phyloP scores from a whole-genome alignment of 768 basidiomycete species.

The Kwoniella europaea region DNA sequence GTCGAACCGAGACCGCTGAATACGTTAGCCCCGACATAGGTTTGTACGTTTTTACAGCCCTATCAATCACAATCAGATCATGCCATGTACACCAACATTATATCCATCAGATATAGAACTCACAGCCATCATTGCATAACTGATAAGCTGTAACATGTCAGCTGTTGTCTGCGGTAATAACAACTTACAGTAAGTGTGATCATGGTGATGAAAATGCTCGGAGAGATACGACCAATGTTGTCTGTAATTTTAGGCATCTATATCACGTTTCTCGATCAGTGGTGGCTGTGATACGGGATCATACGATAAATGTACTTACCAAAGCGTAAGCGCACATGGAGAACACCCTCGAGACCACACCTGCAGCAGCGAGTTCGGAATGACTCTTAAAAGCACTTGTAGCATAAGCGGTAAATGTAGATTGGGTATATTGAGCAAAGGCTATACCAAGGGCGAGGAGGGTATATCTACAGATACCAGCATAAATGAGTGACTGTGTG shows the following conservation, averaged over 20 bases:
- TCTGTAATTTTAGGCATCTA: slow-evolving; percentile 15
- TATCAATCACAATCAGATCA: not conserved
- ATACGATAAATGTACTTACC: not conserved
- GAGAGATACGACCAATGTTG: slow-evolving; percentile 18
- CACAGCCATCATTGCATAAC: slow-evolving; percentile 21
- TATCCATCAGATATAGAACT: not conserved
- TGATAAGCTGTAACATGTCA: not conserved
- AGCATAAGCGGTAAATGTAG: slow-evolving; percentile 17
- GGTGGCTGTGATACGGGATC: not conserved
- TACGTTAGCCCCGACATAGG: slow-evolving; percentile 17
- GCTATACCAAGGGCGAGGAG: slow-evolving; percentile 5
- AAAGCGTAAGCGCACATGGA: slow-evolving; percentile 15
- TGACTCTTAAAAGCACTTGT: slow-evolving; percentile 21
- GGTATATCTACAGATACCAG: not conserved
- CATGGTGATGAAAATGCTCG: slow-evolving; percentile 1
- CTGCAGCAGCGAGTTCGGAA: slow-evolving; percentile 15
- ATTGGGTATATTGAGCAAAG: slow-evolving; percentile 13
- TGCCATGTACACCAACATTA: not conserved
- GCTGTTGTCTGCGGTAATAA: too few species aligned
- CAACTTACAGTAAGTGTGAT: slow-evolving; percentile 8
- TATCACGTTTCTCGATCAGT: not conserved
- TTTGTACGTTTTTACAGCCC: slow-evolving; percentile 21
- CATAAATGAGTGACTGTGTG: not conserved
- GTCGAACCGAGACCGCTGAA: slow-evolving; percentile 16
- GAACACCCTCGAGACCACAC: slow-evolving; percentile 21